Base-by-base conservation (phyloP, 1,284 basidiomycete genomes). In the Tylopilus orsonianus region DNA sequence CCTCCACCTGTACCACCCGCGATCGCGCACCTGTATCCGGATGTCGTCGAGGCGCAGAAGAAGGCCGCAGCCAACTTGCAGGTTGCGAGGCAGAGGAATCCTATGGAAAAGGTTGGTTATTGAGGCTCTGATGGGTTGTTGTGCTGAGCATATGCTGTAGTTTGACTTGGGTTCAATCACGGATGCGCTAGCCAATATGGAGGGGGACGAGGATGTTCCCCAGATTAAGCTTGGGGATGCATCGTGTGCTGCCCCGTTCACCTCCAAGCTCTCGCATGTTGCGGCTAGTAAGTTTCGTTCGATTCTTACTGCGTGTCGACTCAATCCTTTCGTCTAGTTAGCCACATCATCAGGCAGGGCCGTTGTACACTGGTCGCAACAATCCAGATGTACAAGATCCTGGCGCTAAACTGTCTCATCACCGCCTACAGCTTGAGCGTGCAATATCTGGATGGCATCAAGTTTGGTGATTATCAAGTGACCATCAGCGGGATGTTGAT, bases 311-410 rank as follows among this genome's bases (percentile, higher is more conserved):
- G 8, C 14, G 12, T 30, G 34, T 58, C 9, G 6, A 46, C 60
- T 58, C n/a, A 49, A 12, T 10, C 23, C 19, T 4, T 44, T 43
- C 22, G 2, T 52, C 7, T 55, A 92, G 91, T 97, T 61, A 87
- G 90, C 23, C 93, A 94, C 66, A 97, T 97, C 66, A 96, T 97
- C 59, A 85, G 94, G 37, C 94, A 97, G 72, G 94, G 95, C 19
- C 88, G 94, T 38, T 97, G 94, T 74, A 97, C 94, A 0, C 83
- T 97, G 13, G 94, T 97, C 36, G 94, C 94, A 1, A 97, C 94
- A 2, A 90, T 95, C 49, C 95, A 97, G 72, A 97, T 97, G 94
- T 97, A 97, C 84, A 97, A 97, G 76, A 97, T 97, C 58, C 77
- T 97, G 32, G 94, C 94, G 2, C 75, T 97, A 52, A 97, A 97